Conservation (phyloP, 2,329 filamentous ascomycete species). For the Colletotrichum salicis region DNA sequence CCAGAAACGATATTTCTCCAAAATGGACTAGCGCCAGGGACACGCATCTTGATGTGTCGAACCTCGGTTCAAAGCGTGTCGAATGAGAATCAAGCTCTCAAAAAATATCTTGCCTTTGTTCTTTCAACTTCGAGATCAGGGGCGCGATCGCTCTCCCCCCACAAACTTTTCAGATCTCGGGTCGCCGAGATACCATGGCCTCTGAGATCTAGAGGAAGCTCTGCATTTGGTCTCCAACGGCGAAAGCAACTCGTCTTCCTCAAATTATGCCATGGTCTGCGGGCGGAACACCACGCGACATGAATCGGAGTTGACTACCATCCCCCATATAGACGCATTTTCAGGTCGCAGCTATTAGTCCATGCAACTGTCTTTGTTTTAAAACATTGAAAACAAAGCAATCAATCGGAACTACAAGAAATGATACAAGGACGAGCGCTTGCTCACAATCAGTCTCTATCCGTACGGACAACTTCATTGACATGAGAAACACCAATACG, state of each 20-base stretch:
- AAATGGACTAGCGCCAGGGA: constrained; percentile 14
- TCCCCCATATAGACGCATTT: too few species aligned
- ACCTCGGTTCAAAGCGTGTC: neutral
- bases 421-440: neutral
- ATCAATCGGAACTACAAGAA: too few species aligned
- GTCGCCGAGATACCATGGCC: neutral
- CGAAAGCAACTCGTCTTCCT: neutral
- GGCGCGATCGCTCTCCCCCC: neutral
- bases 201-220: neutral
- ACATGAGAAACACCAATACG: too few species aligned
- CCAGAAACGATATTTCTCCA: neutral
- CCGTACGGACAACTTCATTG: too few species aligned
- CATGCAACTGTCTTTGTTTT: too few species aligned
- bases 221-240: neutral
- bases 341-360: too few species aligned
- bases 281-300: neutral
- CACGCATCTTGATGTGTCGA: neutral
- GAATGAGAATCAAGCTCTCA: neutral
- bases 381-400: neutral
- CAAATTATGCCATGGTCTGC: neutral
- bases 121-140: neutral
- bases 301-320: too few species aligned
- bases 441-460: neutral
- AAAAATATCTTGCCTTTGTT: constrained; percentile 5
- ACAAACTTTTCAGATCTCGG: neutral